These are phyloP conservation scores for Neurospora sp. DNA, from an alignment of 495 filamentous ascomycete species.

Conservation along the genomic window DNA sequence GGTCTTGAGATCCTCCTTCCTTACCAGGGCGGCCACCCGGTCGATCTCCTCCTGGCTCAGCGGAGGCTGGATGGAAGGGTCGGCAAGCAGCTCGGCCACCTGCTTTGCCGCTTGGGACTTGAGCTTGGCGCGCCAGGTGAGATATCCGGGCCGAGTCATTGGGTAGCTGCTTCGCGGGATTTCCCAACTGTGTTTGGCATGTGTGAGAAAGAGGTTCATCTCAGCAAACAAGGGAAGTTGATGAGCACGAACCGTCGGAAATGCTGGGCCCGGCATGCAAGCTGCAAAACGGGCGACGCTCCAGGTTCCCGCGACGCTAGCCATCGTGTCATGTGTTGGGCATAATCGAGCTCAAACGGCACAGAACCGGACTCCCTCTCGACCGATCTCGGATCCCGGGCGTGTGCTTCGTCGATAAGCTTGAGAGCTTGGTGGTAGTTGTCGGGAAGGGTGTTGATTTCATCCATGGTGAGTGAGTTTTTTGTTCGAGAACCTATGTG, in stretches of 20 bases:
- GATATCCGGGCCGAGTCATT: conserved; percentile 59
- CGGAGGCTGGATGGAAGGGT: conserved; percentile 27
- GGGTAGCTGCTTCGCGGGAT: conserved; percentile 61
- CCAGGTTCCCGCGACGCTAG: conserved; percentile 43
- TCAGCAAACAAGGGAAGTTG: neutral
- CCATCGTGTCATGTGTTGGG: conserved; percentile 64
- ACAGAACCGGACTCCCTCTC: conserved; percentile 23
- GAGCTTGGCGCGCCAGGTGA: conserved; percentile 61
- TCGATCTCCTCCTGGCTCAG: conserved; percentile 28
- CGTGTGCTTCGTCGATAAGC: conserved; percentile 64
- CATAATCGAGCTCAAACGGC: conserved; percentile 74
- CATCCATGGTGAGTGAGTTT: conserved; percentile 10
- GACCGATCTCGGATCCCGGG: conserved; percentile 48
- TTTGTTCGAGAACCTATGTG: too few relatives aligned
- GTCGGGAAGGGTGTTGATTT: conserved; percentile 11
- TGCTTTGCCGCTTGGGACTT: conserved; percentile 60
- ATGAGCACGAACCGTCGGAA: conserved; percentile 34
- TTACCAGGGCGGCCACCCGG: conserved; percentile 49
- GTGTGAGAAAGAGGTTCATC: neutral
- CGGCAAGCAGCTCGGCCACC: conserved; percentile 42
- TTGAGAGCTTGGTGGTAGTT: conserved; percentile 38
- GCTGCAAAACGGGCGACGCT: conserved; percentile 52
- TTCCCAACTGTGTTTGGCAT: conserved; percentile 55
- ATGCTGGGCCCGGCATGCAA: conserved; percentile 76
- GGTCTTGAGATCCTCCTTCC: conserved; percentile 53